Evolutionary conservation across 2,329 filamentous ascomycete species (phyloP), one percentile per base, ranked within the genome.

Genomic region (Alternaria conjuncta): DNA sequence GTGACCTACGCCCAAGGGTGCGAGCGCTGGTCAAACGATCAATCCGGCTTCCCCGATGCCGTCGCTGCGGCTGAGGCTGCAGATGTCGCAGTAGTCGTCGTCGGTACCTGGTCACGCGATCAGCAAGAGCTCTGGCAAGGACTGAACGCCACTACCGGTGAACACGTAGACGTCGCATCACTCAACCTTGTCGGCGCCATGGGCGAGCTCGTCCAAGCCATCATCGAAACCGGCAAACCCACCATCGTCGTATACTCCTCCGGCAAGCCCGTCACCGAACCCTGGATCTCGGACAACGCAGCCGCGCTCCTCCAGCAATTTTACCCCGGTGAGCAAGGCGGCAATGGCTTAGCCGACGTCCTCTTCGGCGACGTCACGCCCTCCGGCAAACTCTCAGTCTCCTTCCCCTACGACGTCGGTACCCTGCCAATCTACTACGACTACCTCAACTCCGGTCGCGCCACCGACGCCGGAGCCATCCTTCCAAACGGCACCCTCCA

Each of bases 91-190:
- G 85, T 93, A 6, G 89, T 93, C 0, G 83, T 93, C 0, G 90
- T 93, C 1, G 91, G 91, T 30, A 93, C 91, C 9, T 93, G 90
- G 91, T 89, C 87, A 25, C 86, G 90, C 53, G 91, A 94, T 71
- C 90, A 93, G 74, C 82, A 84, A 56, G 87, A 93, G 76, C 86
- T 93, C 4, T 93, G 90, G 91, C 78, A 81, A 60, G 88, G 89
- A 0, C 76, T 92, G 3, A 93, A 93, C 68, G 90, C 90, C 26
- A 93, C 90, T 58, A 93, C 90, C 0, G 91, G 90, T 55, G 91
- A 93, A 74, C 90, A 92, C 72, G 87, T 93, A 51, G 91, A 93
- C 69, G 83, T 88, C 1, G 81, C 86, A 60, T 83, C 83, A 55
- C 84, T 93, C 18, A 85, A 87, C 61, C 87, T 93, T 10, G 88